A percentile compares a stretch with the other conserved stretches of the same genome.
phyloP scores from a whole-genome alignment of 2,329 filamentous ascomycete species.

The Hymenoscyphus salicellus region DNA sequence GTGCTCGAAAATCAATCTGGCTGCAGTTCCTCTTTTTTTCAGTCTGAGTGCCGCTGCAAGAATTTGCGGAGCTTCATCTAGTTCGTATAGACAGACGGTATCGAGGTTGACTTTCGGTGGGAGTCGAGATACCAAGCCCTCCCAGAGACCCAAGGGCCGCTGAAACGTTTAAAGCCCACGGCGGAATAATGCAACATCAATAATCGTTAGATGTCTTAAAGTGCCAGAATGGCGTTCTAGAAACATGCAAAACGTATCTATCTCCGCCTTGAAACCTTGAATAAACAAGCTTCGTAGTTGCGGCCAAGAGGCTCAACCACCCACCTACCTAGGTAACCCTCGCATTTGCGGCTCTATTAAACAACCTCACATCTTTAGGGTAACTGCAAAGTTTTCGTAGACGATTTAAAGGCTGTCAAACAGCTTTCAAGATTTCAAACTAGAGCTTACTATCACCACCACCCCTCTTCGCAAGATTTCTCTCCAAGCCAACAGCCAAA shows the following conservation, averaged over 20 bases:
- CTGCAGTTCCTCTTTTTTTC: too few species aligned
- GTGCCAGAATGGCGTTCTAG: neutral
- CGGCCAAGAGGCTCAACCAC: too few species aligned
- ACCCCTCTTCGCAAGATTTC: conserved; percentile 48
- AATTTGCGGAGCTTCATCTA: neutral
- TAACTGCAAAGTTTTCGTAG: too few species aligned
- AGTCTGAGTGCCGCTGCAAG: neutral
- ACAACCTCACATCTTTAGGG: too few species aligned
- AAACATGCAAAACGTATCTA: neutral
- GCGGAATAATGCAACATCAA: too few species aligned
- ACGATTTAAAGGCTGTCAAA: neutral
- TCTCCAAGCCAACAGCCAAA: conserved; percentile 59
- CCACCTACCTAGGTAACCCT: too few species aligned
- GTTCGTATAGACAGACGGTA: neutral
- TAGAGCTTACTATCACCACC: conserved; percentile 7
- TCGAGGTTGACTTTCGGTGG: neutral
- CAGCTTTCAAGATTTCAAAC: neutral
- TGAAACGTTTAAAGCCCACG: too few species aligned
- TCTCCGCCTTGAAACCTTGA: neutral
- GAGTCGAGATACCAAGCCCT: neutral
- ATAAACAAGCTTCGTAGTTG: neutral
- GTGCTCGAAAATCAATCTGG: neutral
- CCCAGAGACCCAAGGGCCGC: neutral
- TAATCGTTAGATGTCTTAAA: neutral
- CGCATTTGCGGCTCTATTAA: too few species aligned